Evolutionary conservation across 2,329 filamentous ascomycete genomes (phyloP), one percentile per base, ranked within the genome.

Genomic region (Microcera coccophila): DNA sequence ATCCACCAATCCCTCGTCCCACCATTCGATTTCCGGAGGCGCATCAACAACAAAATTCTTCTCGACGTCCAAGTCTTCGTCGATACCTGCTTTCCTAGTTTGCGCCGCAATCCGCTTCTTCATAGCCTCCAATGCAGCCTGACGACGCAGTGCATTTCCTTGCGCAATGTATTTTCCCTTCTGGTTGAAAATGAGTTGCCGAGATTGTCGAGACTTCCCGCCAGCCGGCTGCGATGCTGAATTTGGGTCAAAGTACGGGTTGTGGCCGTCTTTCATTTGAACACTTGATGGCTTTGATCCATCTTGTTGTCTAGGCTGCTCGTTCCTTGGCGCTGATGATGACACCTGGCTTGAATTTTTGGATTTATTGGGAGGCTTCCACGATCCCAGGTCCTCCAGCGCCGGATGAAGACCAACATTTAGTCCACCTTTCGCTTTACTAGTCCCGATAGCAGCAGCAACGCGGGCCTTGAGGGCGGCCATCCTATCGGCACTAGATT

Each of bases 121-220:
- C 82, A 98, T 91, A 49, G 85, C 85, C 71, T 98, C 94, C 20
- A 98, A 74, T 38, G 86, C 85, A 32, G 85, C 89, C 67, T 96
- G 90, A 47, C 89, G 81, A 49, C 93, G 84, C 39, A 96, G 71
- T 43, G 90, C 90, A 63, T 88, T 91, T 7, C 87, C 93, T 67
- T 97, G 91, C 51, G 90, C 85, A 47, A 97, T 95, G 61, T 95
- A 97, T 75, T 97, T 97, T 40, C 93, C 93, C 65, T 95, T 94
- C 55, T 90, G 84, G 58, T 96, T 95, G 73, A 98, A 97, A 11
- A 89, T 71, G 15, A 98, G 75, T 51, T 87, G 82, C 46, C 87
- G 82, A 10, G 88, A 79, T 50, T 86, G 76, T 38, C 90, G 78
- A 28, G 77, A 73, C 55, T 84, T 87, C 22, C 62, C 58, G 65